Percentiles rank a stretch among this genome's conserved stretches.
Evolutionary conservation across 1,139 yeast species (phyloP).

Genomic region (Yamadazyma buinensis): DNA sequence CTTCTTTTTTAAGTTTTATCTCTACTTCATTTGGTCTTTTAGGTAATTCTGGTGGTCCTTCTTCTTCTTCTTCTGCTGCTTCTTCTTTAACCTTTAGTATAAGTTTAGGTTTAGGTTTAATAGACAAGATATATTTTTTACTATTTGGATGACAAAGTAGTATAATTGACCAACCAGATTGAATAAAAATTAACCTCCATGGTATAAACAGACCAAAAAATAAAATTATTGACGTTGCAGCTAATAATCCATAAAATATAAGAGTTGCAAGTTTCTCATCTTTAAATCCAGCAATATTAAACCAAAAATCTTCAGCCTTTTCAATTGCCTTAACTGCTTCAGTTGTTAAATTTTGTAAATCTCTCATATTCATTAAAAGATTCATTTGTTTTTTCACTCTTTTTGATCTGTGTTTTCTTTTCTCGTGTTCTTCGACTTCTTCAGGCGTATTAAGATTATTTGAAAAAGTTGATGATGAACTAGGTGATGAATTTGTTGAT

Average conservation of each 20-base stretch:
- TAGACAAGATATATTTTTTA: slow-evolving; percentile 28
- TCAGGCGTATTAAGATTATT: slow-evolving; percentile 10
- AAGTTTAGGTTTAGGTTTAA: slow-evolving; percentile 11
- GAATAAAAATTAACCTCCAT: slow-evolving; percentile 57
- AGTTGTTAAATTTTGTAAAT: slow-evolving; percentile 60
- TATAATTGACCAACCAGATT: slow-evolving; percentile 50
- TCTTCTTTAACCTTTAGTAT: slow-evolving; percentile 1
- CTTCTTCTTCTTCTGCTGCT: too few relatives aligned
- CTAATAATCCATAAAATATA: slow-evolving; percentile 39
- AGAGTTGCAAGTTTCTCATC: slow-evolving; percentile 68
- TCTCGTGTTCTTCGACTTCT: slow-evolving; percentile 11
- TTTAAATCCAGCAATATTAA: slow-evolving; percentile 66
- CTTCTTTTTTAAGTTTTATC: too few relatives aligned
- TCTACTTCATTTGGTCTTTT: slow-evolving; percentile 7
- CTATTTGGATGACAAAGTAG: slow-evolving; percentile 56
- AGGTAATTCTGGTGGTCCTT: slow-evolving; percentile 10
- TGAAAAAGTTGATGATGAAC: slow-evolving; percentile 4
- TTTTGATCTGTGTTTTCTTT: slow-evolving; percentile 19
- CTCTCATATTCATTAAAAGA: slow-evolving; percentile 53
- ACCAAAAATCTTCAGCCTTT: slow-evolving; percentile 51
- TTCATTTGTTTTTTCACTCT: slow-evolving; percentile 38
- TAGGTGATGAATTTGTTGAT: slow-evolving; percentile 4
- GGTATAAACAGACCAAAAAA: slow-evolving; percentile 64
- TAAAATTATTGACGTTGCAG: slow-evolving; percentile 33
- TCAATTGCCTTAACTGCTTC: slow-evolving; percentile 52